Evolutionary conservation across 768 basidiomycete genomes (phyloP).

Genomic region (Mrakia frigida): DNA sequence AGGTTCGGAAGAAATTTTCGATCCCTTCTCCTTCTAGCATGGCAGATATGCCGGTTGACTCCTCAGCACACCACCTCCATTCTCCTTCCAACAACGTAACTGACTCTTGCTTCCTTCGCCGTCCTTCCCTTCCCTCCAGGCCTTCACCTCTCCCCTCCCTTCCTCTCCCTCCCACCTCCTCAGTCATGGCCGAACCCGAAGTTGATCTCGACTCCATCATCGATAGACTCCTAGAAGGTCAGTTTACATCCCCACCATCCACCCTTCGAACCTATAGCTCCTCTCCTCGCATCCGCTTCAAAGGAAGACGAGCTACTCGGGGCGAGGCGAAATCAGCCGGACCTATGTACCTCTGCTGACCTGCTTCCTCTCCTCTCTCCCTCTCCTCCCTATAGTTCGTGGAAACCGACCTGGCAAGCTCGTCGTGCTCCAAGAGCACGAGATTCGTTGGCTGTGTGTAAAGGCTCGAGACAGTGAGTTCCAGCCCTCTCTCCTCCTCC

Average conservation of each 20-base stretch:
- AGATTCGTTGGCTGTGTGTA: conserved; percentile 33
- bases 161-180: background rate
- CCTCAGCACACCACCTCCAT: too few species aligned
- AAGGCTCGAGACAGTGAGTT: conserved; percentile 24
- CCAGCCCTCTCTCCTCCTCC: too few species aligned
- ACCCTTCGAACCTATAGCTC: background rate
- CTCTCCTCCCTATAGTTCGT: conserved; percentile 19
- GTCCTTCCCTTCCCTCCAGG: background rate
- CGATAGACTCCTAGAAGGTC: conserved; percentile 32
- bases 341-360: background rate
- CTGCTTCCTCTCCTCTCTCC: background rate
- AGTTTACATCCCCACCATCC: background rate
- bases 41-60: too few species aligned
- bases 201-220: conserved; percentile 32
- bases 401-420: conserved; percentile 33
- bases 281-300: background rate
- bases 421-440: conserved; percentile 33
- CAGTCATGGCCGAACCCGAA: conserved; percentile 25
- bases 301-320: too few species aligned
- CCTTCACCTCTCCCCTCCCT: background rate
- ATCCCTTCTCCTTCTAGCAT: too few species aligned
- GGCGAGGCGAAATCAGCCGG: too few species aligned
- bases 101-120: background rate
- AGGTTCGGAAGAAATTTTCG: too few species aligned
- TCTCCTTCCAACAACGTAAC: background rate